A percentile compares a stretch with the other conserved stretches of the same genome.
These are phyloP conservation scores for Ophiostoma montium DNA, from an alignment of 2,329 filamentous ascomycete genomes.

Conservation along the genomic window DNA sequence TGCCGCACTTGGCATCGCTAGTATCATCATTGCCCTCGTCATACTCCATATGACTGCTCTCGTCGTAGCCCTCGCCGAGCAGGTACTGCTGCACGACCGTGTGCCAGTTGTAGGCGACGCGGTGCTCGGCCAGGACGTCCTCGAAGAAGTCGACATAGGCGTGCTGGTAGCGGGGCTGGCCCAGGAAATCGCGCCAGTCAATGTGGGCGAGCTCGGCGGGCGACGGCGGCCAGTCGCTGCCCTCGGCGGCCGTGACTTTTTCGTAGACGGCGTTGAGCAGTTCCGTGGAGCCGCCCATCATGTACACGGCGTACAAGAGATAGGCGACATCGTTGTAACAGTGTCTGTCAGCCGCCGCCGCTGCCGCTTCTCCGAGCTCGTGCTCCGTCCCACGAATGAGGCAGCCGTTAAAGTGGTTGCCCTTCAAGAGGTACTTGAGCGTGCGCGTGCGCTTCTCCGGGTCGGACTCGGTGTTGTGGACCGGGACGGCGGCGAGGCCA, in stretches of 20 bases:
- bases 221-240: slow-evolving; percentile 72
- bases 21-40: not conserved
- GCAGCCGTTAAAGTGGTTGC: slow-evolving; percentile 83
- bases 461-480: slow-evolving; percentile 67
- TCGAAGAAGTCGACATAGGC: slow-evolving; percentile 94
- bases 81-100: slow-evolving; percentile 62
- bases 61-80: slow-evolving; percentile 33
- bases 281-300: slow-evolving; percentile 60
- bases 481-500: slow-evolving; percentile 51
- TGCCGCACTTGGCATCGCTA: not conserved
- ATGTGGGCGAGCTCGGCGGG: slow-evolving; percentile 68
- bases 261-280: slow-evolving; percentile 76
- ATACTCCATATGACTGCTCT: not conserved
- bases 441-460: slow-evolving; percentile 67
- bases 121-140: slow-evolving; percentile 60
- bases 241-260: no score
- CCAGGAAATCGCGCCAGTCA: slow-evolving; percentile 80
- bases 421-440: slow-evolving; percentile 78
- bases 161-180: slow-evolving; percentile 67
- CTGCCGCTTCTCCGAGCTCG: not conserved
- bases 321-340: slow-evolving; percentile 80
- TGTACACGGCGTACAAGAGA: slow-evolving; percentile 70
- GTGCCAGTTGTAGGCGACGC: slow-evolving; percentile 72
- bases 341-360: no score
- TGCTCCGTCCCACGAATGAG: slow-evolving; percentile 38